phyloP scores from a whole-genome alignment of 2,329 filamentous ascomycete species.

The Cytospora piceae region DNA sequence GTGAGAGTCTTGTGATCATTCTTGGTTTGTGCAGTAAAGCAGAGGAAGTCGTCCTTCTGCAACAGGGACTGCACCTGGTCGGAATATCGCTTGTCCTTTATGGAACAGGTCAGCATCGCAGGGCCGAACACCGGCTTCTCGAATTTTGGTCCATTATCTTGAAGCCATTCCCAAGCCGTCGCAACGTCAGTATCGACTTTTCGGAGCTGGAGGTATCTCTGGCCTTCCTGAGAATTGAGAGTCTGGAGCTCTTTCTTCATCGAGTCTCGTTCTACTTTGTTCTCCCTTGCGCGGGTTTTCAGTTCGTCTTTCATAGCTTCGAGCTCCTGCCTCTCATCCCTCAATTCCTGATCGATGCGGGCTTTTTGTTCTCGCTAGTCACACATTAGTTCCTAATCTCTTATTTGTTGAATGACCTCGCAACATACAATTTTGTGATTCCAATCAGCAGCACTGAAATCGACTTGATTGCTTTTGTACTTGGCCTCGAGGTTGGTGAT shows the following conservation, averaged over 20 bases:
- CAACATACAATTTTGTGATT: constrained; percentile 66
- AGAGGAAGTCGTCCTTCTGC: constrained; percentile 57
- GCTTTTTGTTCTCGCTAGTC: constrained; percentile 24
- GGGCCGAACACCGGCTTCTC: constrained; percentile 80
- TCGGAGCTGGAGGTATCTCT: constrained; percentile 69
- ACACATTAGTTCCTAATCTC: constrained; percentile 2
- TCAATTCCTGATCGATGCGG: constrained; percentile 27
- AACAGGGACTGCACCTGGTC: constrained; percentile 58
- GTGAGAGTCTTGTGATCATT: constrained; percentile 77
- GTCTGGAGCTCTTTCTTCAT: constrained; percentile 55
- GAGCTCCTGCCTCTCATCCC: constrained; percentile 33
- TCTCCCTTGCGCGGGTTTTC: constrained; percentile 45
- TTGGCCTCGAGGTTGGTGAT: constrained; percentile 68
- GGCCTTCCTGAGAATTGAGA: constrained; percentile 75
- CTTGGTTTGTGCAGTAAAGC: constrained; percentile 75
- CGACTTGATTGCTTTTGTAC: constrained; percentile 62
- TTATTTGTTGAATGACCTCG: not conserved
- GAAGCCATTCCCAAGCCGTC: constrained; percentile 80
- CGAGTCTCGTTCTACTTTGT: constrained; percentile 44
- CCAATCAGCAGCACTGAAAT: constrained; percentile 71
- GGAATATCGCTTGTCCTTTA: constrained; percentile 72
- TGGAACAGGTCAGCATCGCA: constrained; percentile 76
- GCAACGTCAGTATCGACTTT: constrained; percentile 65
- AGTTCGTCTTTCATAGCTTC: constrained; percentile 41
- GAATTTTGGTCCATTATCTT: constrained; percentile 70